Evolutionary conservation across 768 basidiomycete species (phyloP).

Genomic region (Tulasnella sp.): DNA sequence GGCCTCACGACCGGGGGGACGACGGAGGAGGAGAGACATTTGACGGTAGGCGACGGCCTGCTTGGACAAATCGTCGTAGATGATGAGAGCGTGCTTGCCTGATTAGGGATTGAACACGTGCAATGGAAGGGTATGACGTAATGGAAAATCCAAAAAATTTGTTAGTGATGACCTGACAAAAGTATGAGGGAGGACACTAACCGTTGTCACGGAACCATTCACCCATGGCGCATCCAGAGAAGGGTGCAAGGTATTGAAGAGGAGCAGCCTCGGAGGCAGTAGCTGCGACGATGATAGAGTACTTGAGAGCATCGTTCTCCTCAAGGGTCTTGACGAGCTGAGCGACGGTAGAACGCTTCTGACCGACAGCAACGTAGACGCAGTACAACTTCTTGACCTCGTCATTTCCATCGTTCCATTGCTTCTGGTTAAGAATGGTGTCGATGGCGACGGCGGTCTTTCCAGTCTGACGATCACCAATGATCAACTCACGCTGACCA

Average conservation of each 20-base stretch:
- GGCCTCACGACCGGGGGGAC: slow-evolving; percentile 99
- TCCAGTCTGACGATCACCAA: slow-evolving; percentile 99
- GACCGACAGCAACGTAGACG: slow-evolving; percentile 98
- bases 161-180: background rate
- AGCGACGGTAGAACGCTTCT: slow-evolving; percentile 98
- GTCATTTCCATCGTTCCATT: slow-evolving; percentile 97
- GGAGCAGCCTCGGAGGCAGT: slow-evolving; percentile 99
- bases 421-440: slow-evolving; percentile 99
- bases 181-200: background rate
- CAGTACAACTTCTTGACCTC: slow-evolving; percentile 98
- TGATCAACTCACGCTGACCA: slow-evolving; percentile 99
- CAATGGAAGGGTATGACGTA: too few relatives aligned
- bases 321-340: slow-evolving; percentile 99
- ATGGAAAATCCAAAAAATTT: too few relatives aligned
- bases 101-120: too few relatives aligned
- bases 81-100: slow-evolving; percentile 97
- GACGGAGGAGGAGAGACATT: slow-evolving; percentile 99
- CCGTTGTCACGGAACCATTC: slow-evolving; percentile 96
- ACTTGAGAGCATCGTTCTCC: slow-evolving; percentile 99
- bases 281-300: slow-evolving; percentile 97
- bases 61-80: slow-evolving; percentile 99
- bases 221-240: slow-evolving; percentile 99
- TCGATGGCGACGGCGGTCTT: slow-evolving; percentile 99
- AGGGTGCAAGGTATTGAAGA: slow-evolving; percentile 97
- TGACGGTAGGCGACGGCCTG: slow-evolving; percentile 99